These are phyloP conservation scores for Diddensiella santjacobensis DNA, from an alignment of 805 yeast species.

Conservation along the genomic window DNA sequence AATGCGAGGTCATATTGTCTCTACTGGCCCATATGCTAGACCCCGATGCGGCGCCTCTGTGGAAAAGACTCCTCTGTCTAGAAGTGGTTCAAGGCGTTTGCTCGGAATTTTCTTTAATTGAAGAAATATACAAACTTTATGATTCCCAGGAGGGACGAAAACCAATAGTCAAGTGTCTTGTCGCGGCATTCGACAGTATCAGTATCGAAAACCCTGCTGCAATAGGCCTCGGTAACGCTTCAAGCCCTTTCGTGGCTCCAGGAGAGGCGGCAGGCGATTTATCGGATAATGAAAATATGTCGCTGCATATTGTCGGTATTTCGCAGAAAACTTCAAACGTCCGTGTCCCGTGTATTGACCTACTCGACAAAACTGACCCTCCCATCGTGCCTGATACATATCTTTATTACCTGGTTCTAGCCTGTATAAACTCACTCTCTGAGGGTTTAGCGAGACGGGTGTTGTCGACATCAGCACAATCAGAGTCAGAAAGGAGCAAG, in stretches of 20 bases:
- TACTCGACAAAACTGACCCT: slow-evolving; percentile 75
- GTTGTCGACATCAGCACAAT: neutral
- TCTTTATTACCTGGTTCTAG: slow-evolving; percentile 52
- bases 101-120: slow-evolving; percentile 50
- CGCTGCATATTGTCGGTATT: slow-evolving; percentile 10
- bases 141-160: slow-evolving; percentile 58
- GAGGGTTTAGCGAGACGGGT: slow-evolving; percentile 61
- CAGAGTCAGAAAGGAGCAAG: neutral
- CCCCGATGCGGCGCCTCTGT: slow-evolving; percentile 51
- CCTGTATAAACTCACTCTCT: slow-evolving; percentile 50
- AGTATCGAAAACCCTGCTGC: slow-evolving; percentile 35
- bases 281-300: slow-evolving; percentile 8
- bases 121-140: slow-evolving; percentile 54
- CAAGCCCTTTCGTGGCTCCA: slow-evolving; percentile 18
- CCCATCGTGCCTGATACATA: slow-evolving; percentile 67
- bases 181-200: slow-evolving; percentile 41
- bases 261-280: neutral
- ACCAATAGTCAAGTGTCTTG: slow-evolving; percentile 54
- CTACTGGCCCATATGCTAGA: slow-evolving; percentile 69
- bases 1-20: slow-evolving; percentile 77
- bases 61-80: slow-evolving; percentile 72
- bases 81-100: slow-evolving; percentile 67
- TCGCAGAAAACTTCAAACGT: slow-evolving; percentile 37
- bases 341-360: slow-evolving; percentile 61
- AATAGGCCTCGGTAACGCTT: slow-evolving; percentile 27